A percentile compares a stretch with the other conserved stretches of the same genome.
These are phyloP conservation scores for Lachnellula suecica DNA, from an alignment of 2,329 filamentous ascomycete genomes.

Conservation along the genomic window DNA sequence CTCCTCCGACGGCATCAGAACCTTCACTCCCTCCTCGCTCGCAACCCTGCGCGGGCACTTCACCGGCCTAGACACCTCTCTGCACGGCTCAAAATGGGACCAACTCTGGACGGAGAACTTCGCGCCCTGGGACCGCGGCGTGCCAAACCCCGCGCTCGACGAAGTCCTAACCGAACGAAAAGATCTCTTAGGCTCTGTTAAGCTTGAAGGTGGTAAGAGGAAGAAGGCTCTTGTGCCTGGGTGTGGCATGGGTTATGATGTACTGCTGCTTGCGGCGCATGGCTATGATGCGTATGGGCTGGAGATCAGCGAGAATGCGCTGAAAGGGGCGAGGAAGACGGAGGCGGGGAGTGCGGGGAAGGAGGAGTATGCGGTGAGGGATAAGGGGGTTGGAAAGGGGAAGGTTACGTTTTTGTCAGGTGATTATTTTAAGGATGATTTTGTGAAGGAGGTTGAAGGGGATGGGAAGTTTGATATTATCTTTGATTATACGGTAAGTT, in stretches of 20 bases:
- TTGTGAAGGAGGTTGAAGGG: constrained; percentile 44
- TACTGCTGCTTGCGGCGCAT: constrained; percentile 68
- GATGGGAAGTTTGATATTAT: constrained; percentile 60
- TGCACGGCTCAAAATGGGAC: constrained; percentile 42
- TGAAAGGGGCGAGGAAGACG: constrained; percentile 46
- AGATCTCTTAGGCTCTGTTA: constrained; percentile 40
- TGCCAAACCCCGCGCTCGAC: constrained; percentile 51
- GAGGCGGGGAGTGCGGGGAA: constrained; percentile 36
- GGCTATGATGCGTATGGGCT: constrained; percentile 79
- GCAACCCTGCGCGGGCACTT: too few species aligned
- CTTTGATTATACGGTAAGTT: constrained; percentile 61
- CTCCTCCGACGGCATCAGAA: too few species aligned
- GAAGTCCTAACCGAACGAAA: constrained; percentile 48
- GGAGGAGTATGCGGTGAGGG: constrained; percentile 42
- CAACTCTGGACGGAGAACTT: constrained; percentile 43
- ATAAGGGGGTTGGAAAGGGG: constrained; percentile 48
- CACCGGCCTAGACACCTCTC: constrained; percentile 7
- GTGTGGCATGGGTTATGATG: constrained; percentile 81
- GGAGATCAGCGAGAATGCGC: constrained; percentile 46
- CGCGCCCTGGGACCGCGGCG: constrained; percentile 57
- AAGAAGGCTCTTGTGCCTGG: constrained; percentile 74
- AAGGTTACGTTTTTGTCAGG: constrained; percentile 54
- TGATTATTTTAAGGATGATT: constrained; percentile 67
- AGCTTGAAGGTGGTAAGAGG: constrained; percentile 24
- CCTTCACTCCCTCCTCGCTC: too few species aligned